phyloP scores from a whole-genome alignment of 2,329 filamentous ascomycete genomes.

The Xylaria sp. region DNA sequence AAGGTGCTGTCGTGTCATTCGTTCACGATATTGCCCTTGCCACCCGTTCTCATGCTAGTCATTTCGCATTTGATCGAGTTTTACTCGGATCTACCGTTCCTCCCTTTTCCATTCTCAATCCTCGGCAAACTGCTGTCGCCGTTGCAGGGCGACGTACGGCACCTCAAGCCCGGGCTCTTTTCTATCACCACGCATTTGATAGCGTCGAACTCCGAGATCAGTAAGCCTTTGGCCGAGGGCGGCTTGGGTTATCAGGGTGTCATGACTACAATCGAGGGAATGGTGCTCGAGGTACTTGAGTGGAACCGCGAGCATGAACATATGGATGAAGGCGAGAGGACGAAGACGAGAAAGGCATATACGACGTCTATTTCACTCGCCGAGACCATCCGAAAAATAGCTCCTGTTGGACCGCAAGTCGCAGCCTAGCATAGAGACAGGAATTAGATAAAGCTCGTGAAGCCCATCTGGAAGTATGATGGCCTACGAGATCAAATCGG shows the following conservation, averaged over 20 bases:
- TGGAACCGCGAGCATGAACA: constrained; percentile 48
- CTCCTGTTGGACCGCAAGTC: constrained; percentile 19
- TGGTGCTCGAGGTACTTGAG: constrained; percentile 48
- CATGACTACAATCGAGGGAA: constrained; percentile 48
- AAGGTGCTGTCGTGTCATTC: constrained; percentile 44
- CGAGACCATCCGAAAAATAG: constrained; percentile 45
- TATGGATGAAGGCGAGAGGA: constrained; percentile 6
- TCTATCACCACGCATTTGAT: constrained; percentile 49
- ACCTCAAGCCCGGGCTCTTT: constrained; percentile 49
- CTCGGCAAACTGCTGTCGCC: constrained; percentile 39
- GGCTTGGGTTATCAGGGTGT: constrained; percentile 49
- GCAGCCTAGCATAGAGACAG: constrained; percentile 4
- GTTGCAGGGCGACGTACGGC: constrained; percentile 43
- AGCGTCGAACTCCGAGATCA: constrained; percentile 42
- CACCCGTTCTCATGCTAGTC: constrained; percentile 45
- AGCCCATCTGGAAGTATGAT: too few species aligned
- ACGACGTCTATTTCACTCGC: constrained; percentile 47
- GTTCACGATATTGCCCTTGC: constrained; percentile 42
- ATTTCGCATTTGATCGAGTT: constrained; percentile 46
- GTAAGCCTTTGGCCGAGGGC: constrained; percentile 43
- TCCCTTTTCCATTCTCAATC: constrained; percentile 30
- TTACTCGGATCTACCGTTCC: constrained; percentile 43
- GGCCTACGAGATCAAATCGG: not conserved
- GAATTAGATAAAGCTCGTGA: not conserved
- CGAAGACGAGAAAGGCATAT: constrained; percentile 38